Percentiles rank a stretch among this genome's conserved stretches.
These are phyloP conservation scores for Mucor piriformis DNA, from an alignment of 371 early-diverging fungal species.

Conservation along the genomic window DNA sequence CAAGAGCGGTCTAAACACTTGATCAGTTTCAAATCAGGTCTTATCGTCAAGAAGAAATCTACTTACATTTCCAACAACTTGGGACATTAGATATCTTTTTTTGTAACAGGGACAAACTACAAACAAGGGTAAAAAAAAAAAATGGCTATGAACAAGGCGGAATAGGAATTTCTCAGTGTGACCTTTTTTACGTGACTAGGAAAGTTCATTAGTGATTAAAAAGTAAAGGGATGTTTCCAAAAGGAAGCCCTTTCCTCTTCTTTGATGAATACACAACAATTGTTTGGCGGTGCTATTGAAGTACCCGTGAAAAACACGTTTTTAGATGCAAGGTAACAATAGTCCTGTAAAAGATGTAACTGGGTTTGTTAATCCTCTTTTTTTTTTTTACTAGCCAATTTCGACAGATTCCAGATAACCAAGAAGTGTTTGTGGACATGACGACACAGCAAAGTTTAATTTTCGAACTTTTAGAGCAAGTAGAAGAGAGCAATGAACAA, in stretches of 20 bases:
- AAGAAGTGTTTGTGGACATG: constrained; percentile 85
- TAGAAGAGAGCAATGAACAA: constrained; percentile 41
- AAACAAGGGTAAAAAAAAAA: constrained; percentile 10
- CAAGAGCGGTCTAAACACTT: constrained; percentile 77
- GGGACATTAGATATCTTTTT: constrained; percentile 50
- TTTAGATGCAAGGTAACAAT: constrained; percentile 66
- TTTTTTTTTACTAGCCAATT: constrained; percentile 53
- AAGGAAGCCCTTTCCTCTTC: too few relatives aligned
- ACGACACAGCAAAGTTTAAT: constrained; percentile 80
- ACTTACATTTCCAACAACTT: constrained; percentile 69
- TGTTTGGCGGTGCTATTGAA: constrained; percentile 77
- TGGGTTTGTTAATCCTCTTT: background rate
- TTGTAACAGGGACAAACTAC: constrained; percentile 15
- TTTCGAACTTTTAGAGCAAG: constrained; percentile 79
- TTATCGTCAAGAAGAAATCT: background rate
- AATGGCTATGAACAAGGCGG: background rate
- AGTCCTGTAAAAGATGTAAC: background rate
- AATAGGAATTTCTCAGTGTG: background rate
- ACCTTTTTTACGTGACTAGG: background rate
- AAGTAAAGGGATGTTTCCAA: too few relatives aligned
- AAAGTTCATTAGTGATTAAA: background rate
- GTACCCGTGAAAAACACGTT: constrained; percentile 59
- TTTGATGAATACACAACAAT: constrained; percentile 17
- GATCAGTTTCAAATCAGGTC: background rate
- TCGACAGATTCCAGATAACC: constrained; percentile 88